These are phyloP conservation scores for Rubia yunnanensis DNA, from an alignment of 257 asterid genomes.

Conservation along the genomic window DNA sequence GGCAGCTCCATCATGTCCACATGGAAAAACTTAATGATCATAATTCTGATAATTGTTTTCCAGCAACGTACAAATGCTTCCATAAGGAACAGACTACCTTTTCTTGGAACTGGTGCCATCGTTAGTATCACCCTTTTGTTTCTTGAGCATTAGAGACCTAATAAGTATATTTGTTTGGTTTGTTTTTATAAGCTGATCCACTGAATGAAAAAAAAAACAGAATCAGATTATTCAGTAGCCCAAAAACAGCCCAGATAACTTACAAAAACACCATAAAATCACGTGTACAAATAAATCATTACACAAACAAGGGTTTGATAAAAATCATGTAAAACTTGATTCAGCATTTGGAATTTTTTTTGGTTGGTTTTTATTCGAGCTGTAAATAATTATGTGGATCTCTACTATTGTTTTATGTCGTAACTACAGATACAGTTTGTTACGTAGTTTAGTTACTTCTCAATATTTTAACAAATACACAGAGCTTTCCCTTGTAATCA, in stretches of 20 bases:
- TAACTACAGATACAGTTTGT: neutral
- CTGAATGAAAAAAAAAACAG: constrained; percentile 24
- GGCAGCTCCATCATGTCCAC: neutral
- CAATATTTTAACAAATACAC: neutral
- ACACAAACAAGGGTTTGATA: neutral
- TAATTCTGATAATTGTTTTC: neutral
- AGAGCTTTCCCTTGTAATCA: neutral
- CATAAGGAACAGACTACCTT: constrained; percentile 35
- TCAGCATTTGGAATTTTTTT: neutral
- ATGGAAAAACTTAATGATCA: neutral
- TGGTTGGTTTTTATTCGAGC: neutral
- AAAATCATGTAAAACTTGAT: neutral
- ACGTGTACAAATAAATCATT: neutral
- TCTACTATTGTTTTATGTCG: neutral
- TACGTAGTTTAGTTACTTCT: neutral
- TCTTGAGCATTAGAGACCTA: constrained; percentile 64
- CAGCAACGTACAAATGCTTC: neutral
- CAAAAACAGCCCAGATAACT: neutral
- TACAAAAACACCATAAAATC: neutral
- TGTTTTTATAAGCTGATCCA: constrained; percentile 61
- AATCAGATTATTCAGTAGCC: neutral
- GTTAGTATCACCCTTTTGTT: constrained; percentile 46
- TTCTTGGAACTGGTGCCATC: constrained; percentile 51
- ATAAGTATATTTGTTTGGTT: constrained; percentile 67
- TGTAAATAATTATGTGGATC: neutral